Evolutionary conservation across 2,329 filamentous ascomycete species (phyloP).

Genomic region (Nannizziopsis arthrosporioides): DNA sequence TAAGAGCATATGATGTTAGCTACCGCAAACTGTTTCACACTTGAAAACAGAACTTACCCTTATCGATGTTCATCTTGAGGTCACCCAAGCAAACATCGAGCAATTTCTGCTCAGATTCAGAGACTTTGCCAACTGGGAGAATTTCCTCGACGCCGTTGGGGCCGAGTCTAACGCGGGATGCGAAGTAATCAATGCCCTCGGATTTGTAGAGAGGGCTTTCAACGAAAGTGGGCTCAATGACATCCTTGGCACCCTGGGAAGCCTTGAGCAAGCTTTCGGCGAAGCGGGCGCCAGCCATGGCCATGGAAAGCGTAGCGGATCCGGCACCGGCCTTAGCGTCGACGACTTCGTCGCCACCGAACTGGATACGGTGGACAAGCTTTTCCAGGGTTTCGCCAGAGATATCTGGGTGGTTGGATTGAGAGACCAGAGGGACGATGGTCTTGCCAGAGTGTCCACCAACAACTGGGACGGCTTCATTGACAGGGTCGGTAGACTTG

Average conservation of each 20-base stretch:
- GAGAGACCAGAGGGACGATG: slow-evolving; percentile 94
- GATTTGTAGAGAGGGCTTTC: slow-evolving; percentile 98
- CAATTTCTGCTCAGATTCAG: slow-evolving; percentile 76
- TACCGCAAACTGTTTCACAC: neutral
- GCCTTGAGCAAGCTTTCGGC: slow-evolving; percentile 91
- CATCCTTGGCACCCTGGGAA: slow-evolving; percentile 82
- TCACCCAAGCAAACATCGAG: slow-evolving; percentile 69
- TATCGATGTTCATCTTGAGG: slow-evolving; percentile 69
- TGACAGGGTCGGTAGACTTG: slow-evolving; percentile 77
- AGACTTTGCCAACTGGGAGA: slow-evolving; percentile 71
- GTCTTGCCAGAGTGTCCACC: slow-evolving; percentile 97
- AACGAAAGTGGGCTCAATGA: slow-evolving; percentile 92
- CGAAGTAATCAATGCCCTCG: slow-evolving; percentile 95
- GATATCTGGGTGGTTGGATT: slow-evolving; percentile 78
- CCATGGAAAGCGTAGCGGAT: slow-evolving; percentile 97
- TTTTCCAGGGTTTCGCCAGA: slow-evolving; percentile 59
- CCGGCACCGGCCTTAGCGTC: slow-evolving; percentile 97
- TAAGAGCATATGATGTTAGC: slow-evolving; percentile 9
- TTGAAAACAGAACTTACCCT: slow-evolving; percentile 47
- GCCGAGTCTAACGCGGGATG: slow-evolving; percentile 88
- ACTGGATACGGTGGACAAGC: slow-evolving; percentile 91
- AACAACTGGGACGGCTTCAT: slow-evolving; percentile 90
- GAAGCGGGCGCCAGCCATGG: slow-evolving; percentile 76
- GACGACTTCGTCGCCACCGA: slow-evolving; percentile 97
- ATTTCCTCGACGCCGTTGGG: slow-evolving; percentile 94